Evolutionary conservation across 345 rosid genomes (phyloP), one percentile per base, ranked within the genome.

Genomic region (Acer campestre): DNA sequence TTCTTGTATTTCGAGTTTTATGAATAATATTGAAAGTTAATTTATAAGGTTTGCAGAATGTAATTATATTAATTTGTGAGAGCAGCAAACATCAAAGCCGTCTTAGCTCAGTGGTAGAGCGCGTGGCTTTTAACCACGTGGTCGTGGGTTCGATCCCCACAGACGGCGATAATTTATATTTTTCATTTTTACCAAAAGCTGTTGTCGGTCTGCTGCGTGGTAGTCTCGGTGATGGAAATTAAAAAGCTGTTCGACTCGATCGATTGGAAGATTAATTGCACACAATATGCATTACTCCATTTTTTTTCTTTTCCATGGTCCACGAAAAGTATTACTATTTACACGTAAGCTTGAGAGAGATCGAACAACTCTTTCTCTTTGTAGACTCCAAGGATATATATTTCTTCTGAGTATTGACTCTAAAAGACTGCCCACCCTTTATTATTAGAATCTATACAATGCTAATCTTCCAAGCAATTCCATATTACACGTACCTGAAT

Each of bases 81-180:
- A 4, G 38, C 38, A 35, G 38, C 0, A 35, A 0, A 6, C 6
- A 35, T 5, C 38, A 35, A 31, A 35, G 88, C 93, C 95, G 86
- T 82, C 91, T 89, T 91, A 87, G 93, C 93, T 91, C 91, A 91
- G 91, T 35, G 92, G 92, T 89, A 91, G 91, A 91, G 92, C 92
- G 91, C 91, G 78, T 89, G 93, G 89, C 92, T 91, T 91, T 89
- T 89, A 89, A 89, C 88, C 90, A 85, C 78, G 92, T 90, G 92
- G 91, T 84, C 91, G 90, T 83, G 91, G 89, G 91, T 89, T 92
- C 94, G 91, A 89, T 84, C 81, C 88, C 91, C 88, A 88, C 91
- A 88, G 92, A 81, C 91, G 91, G 91, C 94, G 92, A 7, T 0
- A 12, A 12, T 53, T 14, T 53, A 10, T 17, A 0, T 53, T 2